Evolutionary conservation across 352 stramenopile genomes (phyloP), one percentile per base, ranked within the genome.

Genomic region (Phytophthora tubulina): DNA sequence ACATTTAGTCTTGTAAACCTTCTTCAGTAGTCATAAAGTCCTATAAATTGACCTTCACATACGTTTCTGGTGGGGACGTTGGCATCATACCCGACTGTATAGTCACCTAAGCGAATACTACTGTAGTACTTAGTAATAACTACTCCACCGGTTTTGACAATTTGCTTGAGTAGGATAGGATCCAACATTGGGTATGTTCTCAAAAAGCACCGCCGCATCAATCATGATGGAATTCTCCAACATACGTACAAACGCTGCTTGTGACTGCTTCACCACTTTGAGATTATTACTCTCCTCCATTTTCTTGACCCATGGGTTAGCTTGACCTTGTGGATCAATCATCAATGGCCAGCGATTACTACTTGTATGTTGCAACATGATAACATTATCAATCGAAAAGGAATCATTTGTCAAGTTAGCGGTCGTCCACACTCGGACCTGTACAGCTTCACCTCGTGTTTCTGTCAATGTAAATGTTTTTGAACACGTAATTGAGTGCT

Each of bases 21-120:
- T 98, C 94, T 52, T 96, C 82, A 0, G 97, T 99, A 9, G 95
- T 94, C 91, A 99, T 98, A 56, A 99, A 99, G 72, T 99, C 99
- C 33, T 99, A 77, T 63, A 99, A 73, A 68, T 98, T 99, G 2
- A 99, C 96, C 70, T 99, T 99, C 17, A 98, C 96, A 62, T 93
- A 98, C 21, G 95, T 91, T 72, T 99, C 96, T 0, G 96, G 95
- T 17, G 93, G 87, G 86, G 72, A 99, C 99, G 59, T 95, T 94
- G 14, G 79, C 67, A 59, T 98, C 94, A 75, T 98, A 99, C 74
- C 98, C 92, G 61, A 99, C 92, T 15, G 89, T 98, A 61, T 96
- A 97, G 76, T 99, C 95, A 1, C 96, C 96, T 17, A 99, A 73
- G 0, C 92, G 84, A 41, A 99, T 98, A 4, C n/a, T n/a, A n/a